Conservation (phyloP, 2,329 filamentous ascomycete genomes). For the Periconia digitata region DNA sequence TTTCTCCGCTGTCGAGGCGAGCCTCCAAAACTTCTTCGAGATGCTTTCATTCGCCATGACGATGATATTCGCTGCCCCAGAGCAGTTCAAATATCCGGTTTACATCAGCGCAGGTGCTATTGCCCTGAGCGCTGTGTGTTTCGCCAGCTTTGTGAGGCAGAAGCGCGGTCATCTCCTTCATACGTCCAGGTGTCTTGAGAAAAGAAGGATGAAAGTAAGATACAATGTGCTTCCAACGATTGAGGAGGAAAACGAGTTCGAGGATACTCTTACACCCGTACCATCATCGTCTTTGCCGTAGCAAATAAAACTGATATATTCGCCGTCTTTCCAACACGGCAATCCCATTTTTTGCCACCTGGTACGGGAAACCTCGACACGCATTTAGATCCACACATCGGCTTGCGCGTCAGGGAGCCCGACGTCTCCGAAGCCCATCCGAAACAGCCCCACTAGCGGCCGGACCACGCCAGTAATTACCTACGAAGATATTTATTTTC, state of each 20-base stretch:
- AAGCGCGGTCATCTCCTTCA: slow-evolving; percentile 65
- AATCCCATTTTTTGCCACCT: too few species aligned
- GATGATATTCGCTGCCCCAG: slow-evolving; percentile 63
- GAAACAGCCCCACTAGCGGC: too few species aligned
- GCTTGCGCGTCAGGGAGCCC: too few species aligned
- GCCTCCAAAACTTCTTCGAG: slow-evolving; percentile 71
- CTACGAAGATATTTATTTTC: too few species aligned
- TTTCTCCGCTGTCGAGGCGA: slow-evolving; percentile 69
- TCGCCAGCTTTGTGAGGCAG: slow-evolving; percentile 59
- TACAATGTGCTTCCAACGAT: slow-evolving; percentile 17
- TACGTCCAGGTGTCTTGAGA: slow-evolving; percentile 28
- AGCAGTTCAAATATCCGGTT: slow-evolving; percentile 66
- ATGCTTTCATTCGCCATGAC: slow-evolving; percentile 67
- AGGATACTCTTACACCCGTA: neutral
- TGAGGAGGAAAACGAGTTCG: slow-evolving; percentile 14
- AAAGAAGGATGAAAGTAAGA: slow-evolving; percentile 6
- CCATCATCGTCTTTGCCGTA: neutral
- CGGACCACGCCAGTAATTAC: too few species aligned
- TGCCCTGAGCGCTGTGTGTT: slow-evolving; percentile 51
- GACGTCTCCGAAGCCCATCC: too few species aligned
- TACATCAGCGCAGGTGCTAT: slow-evolving; percentile 60
- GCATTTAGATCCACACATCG: too few species aligned
- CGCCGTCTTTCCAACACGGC: too few species aligned
- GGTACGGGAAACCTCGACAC: too few species aligned
- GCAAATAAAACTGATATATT: too few species aligned